Evolutionary conservation across 2,329 filamentous ascomycete species (phyloP).

Genomic region (Tolypocladium amazonense): DNA sequence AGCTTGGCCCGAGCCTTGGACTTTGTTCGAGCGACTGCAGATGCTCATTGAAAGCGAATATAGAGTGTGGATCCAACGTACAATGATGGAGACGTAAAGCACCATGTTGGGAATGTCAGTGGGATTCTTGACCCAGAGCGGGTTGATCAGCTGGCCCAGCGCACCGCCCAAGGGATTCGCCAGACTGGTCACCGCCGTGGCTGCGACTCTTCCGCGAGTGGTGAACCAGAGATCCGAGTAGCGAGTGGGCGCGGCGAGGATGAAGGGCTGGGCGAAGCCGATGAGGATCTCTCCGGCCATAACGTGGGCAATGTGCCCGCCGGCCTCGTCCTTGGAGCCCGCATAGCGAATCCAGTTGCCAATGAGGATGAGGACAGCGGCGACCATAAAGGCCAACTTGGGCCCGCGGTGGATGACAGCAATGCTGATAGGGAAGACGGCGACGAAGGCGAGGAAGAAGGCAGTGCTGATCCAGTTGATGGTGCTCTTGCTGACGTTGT

Average conservation of each 20-base stretch:
- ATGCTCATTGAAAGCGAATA: background rate
- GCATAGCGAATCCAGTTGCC: slow-evolving; percentile 92
- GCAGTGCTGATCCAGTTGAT: slow-evolving; percentile 91
- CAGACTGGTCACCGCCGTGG: slow-evolving; percentile 74
- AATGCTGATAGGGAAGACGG: slow-evolving; percentile 61
- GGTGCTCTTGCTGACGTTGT: slow-evolving; percentile 58
- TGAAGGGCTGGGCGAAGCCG: slow-evolving; percentile 84
- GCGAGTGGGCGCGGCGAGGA: slow-evolving; percentile 75
- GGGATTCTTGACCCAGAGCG: slow-evolving; percentile 57
- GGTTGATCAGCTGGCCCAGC: slow-evolving; percentile 76
- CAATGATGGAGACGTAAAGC: slow-evolving; percentile 74
- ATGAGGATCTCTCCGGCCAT: slow-evolving; percentile 90
- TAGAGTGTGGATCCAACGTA: slow-evolving; percentile 32
- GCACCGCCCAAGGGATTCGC: slow-evolving; percentile 88
- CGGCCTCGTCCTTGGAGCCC: slow-evolving; percentile 42
- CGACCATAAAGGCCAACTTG: slow-evolving; percentile 62
- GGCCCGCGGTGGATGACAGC: slow-evolving; percentile 72
- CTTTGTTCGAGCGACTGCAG: background rate
- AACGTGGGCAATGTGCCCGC: slow-evolving; percentile 61
- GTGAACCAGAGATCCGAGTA: slow-evolving; percentile 97
- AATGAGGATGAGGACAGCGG: slow-evolving; percentile 61
- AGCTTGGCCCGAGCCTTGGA: background rate
- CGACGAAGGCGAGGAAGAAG: slow-evolving; percentile 77
- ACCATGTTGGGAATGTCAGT: slow-evolving; percentile 69
- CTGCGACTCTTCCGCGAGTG: slow-evolving; percentile 68